phyloP scores from a whole-genome alignment of 495 filamentous ascomycete genomes.

The Daldinia childiae region DNA sequence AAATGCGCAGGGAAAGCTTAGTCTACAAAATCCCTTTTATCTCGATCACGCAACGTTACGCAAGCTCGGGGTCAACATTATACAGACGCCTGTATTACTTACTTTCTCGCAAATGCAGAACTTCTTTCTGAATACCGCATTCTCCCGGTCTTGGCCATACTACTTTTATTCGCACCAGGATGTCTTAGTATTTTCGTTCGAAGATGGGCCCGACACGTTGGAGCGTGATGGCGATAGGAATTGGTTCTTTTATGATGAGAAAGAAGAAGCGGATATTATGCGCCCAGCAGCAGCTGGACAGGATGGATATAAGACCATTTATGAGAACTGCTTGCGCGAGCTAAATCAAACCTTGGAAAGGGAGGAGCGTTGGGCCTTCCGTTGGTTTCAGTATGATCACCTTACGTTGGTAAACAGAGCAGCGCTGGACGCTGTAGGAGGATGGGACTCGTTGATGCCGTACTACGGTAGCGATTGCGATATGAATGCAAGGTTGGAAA shows the following conservation, averaged over 20 bases:
- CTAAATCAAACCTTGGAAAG: conserved; percentile 44
- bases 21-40: conserved; percentile 65
- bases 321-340: conserved; percentile 48
- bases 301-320: conserved; percentile 56
- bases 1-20: conserved; percentile 56
- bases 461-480: conserved; percentile 71
- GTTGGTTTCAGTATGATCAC: conserved; percentile 53
- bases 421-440: conserved; percentile 63
- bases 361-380: conserved; percentile 44
- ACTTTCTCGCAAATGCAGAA: conserved; percentile 67
- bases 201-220: conserved; percentile 52
- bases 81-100: conserved; percentile 62
- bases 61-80: conserved; percentile 59
- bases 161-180: conserved; percentile 72
- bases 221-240: conserved; percentile 43
- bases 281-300: conserved; percentile 45
- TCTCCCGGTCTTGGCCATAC: conserved; percentile 58
- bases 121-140: conserved; percentile 59
- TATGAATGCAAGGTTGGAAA: conserved; percentile 62
- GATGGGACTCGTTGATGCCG: conserved; percentile 69
- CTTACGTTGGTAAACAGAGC: conserved; percentile 60
- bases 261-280: conserved; percentile 47
- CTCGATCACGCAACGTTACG: conserved; percentile 57
- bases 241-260: conserved; percentile 49
- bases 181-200: conserved; percentile 62